These are phyloP conservation scores for Ananas comosus DNA, from an alignment of 176 grass and related monocot genomes.

Conservation along the genomic window DNA sequence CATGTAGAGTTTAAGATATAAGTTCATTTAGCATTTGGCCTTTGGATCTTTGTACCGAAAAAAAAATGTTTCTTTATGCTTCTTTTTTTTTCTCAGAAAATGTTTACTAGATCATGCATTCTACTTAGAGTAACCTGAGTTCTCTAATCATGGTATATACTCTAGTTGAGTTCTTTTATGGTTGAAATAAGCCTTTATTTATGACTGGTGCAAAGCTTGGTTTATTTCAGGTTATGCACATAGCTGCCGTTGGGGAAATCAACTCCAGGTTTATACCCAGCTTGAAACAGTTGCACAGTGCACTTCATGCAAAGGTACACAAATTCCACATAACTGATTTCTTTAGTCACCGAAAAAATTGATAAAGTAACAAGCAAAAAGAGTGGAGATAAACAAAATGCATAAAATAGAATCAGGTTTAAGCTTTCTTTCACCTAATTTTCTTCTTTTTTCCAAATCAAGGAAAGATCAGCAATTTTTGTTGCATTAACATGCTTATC, in stretches of 20 bases:
- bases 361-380: too few relatives aligned
- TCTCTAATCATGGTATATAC: background rate
- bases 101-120: background rate
- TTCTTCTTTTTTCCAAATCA: background rate
- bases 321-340: background rate
- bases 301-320: slow-evolving; percentile 73
- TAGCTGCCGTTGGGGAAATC: slow-evolving; percentile 80
- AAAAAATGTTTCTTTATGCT: background rate
- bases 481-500: background rate
- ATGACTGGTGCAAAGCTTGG: background rate
- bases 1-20: background rate
- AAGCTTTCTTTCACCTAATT: background rate
- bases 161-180: background rate
- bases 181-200: background rate
- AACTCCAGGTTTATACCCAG: slow-evolving; percentile 81
- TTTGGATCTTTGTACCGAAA: background rate
- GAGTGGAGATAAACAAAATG: too few relatives aligned
- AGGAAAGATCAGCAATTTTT: background rate
- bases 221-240: slow-evolving; percentile 87
- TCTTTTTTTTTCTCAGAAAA: background rate
- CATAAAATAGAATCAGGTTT: background rate
- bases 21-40: background rate
- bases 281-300: slow-evolving; percentile 68
- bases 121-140: background rate
- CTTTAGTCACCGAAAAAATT: too few relatives aligned